Evolutionary conservation across 331 rosid genomes (phyloP).

Genomic region (Spiraea crenata): DNA sequence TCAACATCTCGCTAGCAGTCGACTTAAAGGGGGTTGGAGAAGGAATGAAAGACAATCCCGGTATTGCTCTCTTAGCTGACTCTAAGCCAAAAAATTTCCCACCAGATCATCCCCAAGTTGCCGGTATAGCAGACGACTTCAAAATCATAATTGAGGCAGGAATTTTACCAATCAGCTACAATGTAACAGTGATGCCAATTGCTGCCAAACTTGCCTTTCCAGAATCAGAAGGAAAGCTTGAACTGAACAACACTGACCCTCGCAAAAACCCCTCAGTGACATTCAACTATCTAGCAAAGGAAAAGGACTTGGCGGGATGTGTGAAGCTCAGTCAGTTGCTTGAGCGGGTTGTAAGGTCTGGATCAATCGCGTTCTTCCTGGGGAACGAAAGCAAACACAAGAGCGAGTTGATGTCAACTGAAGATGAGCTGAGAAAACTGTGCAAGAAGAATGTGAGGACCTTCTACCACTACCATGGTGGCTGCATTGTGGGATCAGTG

Average conservation of each 20-base stretch:
- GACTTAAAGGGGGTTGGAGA: conserved; percentile 50
- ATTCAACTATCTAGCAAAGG: conserved; percentile 65
- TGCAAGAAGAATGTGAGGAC: conserved; percentile 62
- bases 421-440: conserved; percentile 35
- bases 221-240: conserved; percentile 50
- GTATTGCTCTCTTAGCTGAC: conserved; percentile 56
- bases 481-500: conserved; percentile 55
- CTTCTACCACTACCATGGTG: conserved; percentile 74
- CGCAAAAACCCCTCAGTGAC: conserved; percentile 61
- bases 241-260: conserved; percentile 57
- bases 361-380: conserved; percentile 49
- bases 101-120: conserved; percentile 74
- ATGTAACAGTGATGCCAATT: conserved; percentile 45
- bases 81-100: conserved; percentile 44
- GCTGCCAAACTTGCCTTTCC: conserved; percentile 63
- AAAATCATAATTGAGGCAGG: conserved; percentile 59
- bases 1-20: conserved; percentile 38
- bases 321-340: conserved; percentile 59
- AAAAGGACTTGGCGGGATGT: conserved; percentile 50
- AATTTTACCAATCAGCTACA: conserved; percentile 50
- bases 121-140: conserved; percentile 56
- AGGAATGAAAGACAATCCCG: conserved; percentile 71
- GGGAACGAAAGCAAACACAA: conserved; percentile 37
- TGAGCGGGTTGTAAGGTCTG: conserved; percentile 44
- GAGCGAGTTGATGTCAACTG: conserved; percentile 31